Percentiles rank a stretch among this genome's conserved stretches.
These are phyloP conservation scores for Aspergillus fumigatus DNA, from an alignment of 2,329 filamentous ascomycete species.

Conservation along the genomic window DNA sequence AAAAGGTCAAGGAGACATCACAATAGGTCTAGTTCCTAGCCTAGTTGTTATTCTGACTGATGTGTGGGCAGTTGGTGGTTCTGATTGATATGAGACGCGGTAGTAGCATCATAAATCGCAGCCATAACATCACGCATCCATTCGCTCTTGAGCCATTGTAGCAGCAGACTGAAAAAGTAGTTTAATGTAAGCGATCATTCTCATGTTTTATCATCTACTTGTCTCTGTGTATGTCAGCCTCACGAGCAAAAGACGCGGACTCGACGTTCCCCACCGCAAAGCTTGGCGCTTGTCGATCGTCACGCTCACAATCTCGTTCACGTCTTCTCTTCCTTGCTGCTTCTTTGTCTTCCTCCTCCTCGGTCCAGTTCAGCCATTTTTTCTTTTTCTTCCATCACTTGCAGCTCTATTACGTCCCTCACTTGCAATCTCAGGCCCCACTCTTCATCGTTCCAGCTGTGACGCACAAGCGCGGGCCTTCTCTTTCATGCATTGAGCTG, in stretches of 20 bases:
- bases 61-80: not conserved
- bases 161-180: not conserved
- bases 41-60: not conserved
- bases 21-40: not conserved
- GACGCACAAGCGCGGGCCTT: slow-evolving; percentile 1
- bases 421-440: no score
- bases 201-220: no score
- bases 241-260: not conserved
- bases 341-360: not conserved
- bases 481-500: slow-evolving; percentile 18
- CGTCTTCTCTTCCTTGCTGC: slow-evolving; percentile 3
- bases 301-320: slow-evolving; percentile 5
- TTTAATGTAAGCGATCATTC: not conserved
- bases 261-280: slow-evolving; percentile 1
- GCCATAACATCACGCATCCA: not conserved
- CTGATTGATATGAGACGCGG: not conserved
- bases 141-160: not conserved
- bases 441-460: not conserved
- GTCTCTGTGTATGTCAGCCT: not conserved
- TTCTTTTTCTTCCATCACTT: not conserved
- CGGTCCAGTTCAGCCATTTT: not conserved
- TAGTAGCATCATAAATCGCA: not conserved
- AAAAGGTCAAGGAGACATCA: not conserved
- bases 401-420: not conserved
- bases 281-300: slow-evolving; percentile 12